Evolutionary conservation across 1,284 basidiomycete species (phyloP), one percentile per base, ranked within the genome.

Genomic region (Coniferiporia weirii): DNA sequence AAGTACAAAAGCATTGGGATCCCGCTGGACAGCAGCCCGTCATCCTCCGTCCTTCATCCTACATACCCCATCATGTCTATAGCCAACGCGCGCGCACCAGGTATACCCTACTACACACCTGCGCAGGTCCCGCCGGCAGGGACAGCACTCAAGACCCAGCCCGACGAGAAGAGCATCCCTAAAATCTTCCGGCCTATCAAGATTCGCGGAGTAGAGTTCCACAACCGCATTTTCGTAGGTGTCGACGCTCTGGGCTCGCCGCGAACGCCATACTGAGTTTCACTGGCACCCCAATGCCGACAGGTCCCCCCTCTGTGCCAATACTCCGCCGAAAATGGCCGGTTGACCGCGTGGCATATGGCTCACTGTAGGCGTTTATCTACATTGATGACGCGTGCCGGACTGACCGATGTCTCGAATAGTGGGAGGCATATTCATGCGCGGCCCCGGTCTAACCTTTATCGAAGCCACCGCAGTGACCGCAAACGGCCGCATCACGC

Each of bases 121-220:
- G 73, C 74, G 1, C 83, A 85, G 63, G 65, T 67, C 7, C 78
- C 76, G 0, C 73, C 81, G 13, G 70, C 82, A 0, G 82, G 83
- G 6, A 76, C 78, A 8, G 79, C 78, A 1, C 62, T 73, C 13
- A 69, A 74, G 38, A 73, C 75, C 15, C 76, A 79, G 51, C 73
- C 75, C 3, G 69, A 75, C 61, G 75, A 69, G 7, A 74, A 69
- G 44, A 67, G 72, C 1, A 75, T 83, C 17, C 84, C 86, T 1
- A 80, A 77, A 64, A 67, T 89, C 2, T 90, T 90, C 70, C 74
- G 82, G 64, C 82, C 84, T 4, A 66, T 90, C 53, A 81, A 73
- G 61, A 83, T 91, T 57, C 67, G 76, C 19, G 74, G 73, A 34
- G 69, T 75, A 3, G 70, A 68, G 36, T 76, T 79, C 68, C 76